phyloP scores from a whole-genome alignment of 768 basidiomycete genomes.

The Lactifluus pinguis region DNA sequence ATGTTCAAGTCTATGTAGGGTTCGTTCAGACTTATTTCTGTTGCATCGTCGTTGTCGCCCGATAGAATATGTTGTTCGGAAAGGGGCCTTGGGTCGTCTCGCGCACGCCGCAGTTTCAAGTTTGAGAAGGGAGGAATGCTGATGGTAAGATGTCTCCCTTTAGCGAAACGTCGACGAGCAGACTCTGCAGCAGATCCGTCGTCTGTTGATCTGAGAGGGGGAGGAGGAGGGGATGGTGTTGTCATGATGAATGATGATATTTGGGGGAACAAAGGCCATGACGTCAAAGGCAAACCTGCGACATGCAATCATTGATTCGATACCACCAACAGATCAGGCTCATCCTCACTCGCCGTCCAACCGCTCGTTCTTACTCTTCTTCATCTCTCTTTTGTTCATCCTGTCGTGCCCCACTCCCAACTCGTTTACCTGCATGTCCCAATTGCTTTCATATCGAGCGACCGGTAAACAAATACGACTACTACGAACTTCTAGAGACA shows the following conservation, averaged over 20 bases:
- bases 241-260: neutral
- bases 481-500: slow-evolving; percentile 63
- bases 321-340: too few relatives aligned
- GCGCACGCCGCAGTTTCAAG: neutral
- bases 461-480: slow-evolving; percentile 41
- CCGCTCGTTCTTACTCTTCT: neutral
- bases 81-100: neutral
- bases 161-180: neutral
- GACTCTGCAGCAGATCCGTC: neutral
- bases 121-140: neutral
- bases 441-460: slow-evolving; percentile 60
- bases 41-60: neutral
- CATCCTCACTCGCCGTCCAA: neutral
- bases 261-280: neutral
- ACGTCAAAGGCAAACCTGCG: neutral
- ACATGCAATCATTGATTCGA: neutral
- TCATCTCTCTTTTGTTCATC: slow-evolving; percentile 39
- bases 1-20: slow-evolving; percentile 8
- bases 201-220: neutral
- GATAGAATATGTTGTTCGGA: neutral
- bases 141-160: neutral
- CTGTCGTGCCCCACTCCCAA: slow-evolving; percentile 52
- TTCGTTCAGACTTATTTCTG: slow-evolving; percentile 7
- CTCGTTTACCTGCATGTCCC: slow-evolving; percentile 64
- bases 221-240: slow-evolving; percentile 9